phyloP scores from a whole-genome alignment of 257 asterid genomes.

The Nicotiana knightiana region DNA sequence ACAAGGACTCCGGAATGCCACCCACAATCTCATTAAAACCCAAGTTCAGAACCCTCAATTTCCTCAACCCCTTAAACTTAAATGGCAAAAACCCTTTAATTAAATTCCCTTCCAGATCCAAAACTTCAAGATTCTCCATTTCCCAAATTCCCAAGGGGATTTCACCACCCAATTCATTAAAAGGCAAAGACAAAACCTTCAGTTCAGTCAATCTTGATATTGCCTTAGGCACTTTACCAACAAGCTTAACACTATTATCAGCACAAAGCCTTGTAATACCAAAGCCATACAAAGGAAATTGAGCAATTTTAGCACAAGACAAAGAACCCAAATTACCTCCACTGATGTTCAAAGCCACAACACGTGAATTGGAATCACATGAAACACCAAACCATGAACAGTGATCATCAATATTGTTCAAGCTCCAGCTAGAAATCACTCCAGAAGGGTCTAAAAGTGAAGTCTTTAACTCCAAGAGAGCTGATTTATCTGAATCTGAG shows the following conservation, averaged over 20 bases:
- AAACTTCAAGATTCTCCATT: slow-evolving; percentile 84
- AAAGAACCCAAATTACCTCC: slow-evolving; percentile 61
- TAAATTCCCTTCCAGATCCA: slow-evolving; percentile 87
- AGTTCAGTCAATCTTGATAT: slow-evolving; percentile 59
- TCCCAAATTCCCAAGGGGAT: slow-evolving; percentile 68
- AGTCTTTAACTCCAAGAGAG: slow-evolving; percentile 69
- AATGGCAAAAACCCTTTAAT: slow-evolving; percentile 54
- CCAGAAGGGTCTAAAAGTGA: slow-evolving; percentile 62
- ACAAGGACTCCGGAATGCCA: slow-evolving; percentile 49
- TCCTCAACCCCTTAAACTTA: slow-evolving; percentile 51
- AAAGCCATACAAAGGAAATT: slow-evolving; percentile 71
- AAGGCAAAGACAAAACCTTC: slow-evolving; percentile 65
- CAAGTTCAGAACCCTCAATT: slow-evolving; percentile 63
- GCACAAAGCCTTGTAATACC: slow-evolving; percentile 71
- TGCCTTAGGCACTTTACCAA: slow-evolving; percentile 49
- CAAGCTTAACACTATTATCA: slow-evolving; percentile 27
- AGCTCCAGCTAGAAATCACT: slow-evolving; percentile 60
- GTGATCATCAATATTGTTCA: slow-evolving; percentile 30
- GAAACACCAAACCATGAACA: slow-evolving; percentile 78
- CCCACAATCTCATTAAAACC: slow-evolving; percentile 68
- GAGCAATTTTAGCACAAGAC: slow-evolving; percentile 65
- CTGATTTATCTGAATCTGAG: slow-evolving; percentile 70
- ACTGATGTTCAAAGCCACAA: slow-evolving; percentile 56
- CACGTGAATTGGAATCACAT: slow-evolving; percentile 65
- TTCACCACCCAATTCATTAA: slow-evolving; percentile 68